Evolutionary conservation across 345 rosid species (phyloP).

Genomic region (Moricandia moricandioides): DNA sequence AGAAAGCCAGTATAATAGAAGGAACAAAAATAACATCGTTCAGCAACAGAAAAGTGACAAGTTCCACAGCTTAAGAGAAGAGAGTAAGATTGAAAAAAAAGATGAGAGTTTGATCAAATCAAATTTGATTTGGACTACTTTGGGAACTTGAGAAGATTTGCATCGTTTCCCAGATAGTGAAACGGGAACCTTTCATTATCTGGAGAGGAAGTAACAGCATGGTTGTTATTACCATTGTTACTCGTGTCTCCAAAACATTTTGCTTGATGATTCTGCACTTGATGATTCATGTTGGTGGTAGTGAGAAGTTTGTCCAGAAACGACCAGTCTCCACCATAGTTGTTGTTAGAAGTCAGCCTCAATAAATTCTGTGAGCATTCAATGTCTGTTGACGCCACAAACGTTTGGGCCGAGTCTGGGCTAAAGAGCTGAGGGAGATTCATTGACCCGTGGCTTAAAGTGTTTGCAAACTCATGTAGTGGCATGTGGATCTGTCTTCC

Average conservation of each 20-base stretch:
- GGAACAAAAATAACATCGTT: not conserved
- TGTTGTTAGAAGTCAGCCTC: constrained; percentile 59
- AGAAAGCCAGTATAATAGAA: not conserved
- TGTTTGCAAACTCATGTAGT: constrained; percentile 34
- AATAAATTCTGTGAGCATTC: constrained; percentile 68
- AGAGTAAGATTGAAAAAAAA: constrained; percentile 16
- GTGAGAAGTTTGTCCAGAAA: constrained; percentile 84
- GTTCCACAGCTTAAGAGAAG: constrained; percentile 31
- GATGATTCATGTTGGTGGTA: constrained; percentile 34
- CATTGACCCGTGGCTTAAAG: constrained; percentile 48
- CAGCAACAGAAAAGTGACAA: constrained; percentile 1
- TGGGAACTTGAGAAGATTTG: constrained; percentile 52
- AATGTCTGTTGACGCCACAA: constrained; percentile 42
- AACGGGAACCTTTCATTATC: constrained; percentile 57
- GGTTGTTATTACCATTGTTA: constrained; percentile 25
- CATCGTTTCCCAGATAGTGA: constrained; percentile 55
- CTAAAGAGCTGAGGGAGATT: constrained; percentile 84
- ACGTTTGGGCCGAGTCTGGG: constrained; percentile 54
- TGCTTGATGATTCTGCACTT: constrained; percentile 32
- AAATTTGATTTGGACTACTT: constrained; percentile 38
- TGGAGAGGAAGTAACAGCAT: constrained; percentile 37
- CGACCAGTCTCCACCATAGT: constrained; percentile 72
- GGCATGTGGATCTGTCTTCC: constrained; percentile 33
- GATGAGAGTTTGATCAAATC: constrained; percentile 2
- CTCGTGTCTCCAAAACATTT: constrained; percentile 28